Base-by-base conservation (phyloP, 352 stramenopile species). In the Peronospora destructor region DNA sequence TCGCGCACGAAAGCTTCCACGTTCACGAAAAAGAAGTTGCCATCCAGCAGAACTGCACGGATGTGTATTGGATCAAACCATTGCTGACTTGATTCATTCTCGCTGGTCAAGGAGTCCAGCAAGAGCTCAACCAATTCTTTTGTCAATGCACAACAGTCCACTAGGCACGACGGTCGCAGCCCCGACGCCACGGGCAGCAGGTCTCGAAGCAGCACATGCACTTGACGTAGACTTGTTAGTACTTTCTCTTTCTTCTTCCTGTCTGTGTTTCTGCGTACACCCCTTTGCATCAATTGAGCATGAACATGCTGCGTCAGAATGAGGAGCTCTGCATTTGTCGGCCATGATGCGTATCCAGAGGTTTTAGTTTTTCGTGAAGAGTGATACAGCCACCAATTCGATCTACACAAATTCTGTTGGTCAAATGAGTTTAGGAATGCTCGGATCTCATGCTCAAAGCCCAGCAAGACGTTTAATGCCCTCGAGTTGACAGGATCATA, bases 11-110 rank as follows among this genome's bases (percentile, higher is more conserved):
- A 77, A 14, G 49, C 36, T 6, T 44, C 39, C 4, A 62, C 50
- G 26, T 75, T 64, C 14, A 77, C 46, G n/a, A 77, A 76, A 41
- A 81, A 81, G 21, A 71, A 48, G 51, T 81, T 81, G 1, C 43
- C 55, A 7, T 72, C 54, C 10, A 80, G 40, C 17, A 68, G 7
- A 40, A 81, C 44, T 6, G 43, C 64, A 2, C 50, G 52, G 10
- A 77, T 49, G 1, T 53, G 42, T 4, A 36, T 9, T 8, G 50
- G 35, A 30, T 42, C 41, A 26, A 12, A 21, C n/a, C 19, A 45
- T 3, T 30, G 33, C 12, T 32, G 17, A 21, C 23, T n/a, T 29
- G 23, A 2, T 10, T 38, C 29, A 34, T 33, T 10, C 8, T 54
- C 23, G 32, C 36, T 8, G 60, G 45, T 74, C 12, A 71, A 14